These are phyloP conservation scores for Gnomoniopsis sp. DNA, from an alignment of 2,329 filamentous ascomycete genomes.

Conservation along the genomic window DNA sequence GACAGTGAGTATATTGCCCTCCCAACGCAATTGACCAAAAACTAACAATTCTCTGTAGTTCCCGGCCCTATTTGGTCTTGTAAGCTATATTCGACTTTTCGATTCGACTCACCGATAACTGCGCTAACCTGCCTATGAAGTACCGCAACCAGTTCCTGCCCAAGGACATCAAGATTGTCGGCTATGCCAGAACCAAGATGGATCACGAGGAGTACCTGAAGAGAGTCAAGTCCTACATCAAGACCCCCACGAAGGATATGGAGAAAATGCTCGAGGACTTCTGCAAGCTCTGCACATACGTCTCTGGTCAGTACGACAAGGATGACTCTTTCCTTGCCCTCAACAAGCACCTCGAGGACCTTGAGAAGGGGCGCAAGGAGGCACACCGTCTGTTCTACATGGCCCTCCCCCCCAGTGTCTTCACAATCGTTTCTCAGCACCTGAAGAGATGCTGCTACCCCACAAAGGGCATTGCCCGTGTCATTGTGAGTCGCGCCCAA, in stretches of 20 bases:
- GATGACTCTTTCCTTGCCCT: slow-evolving; percentile 90
- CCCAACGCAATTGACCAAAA: slow-evolving; percentile 12
- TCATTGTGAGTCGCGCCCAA: slow-evolving; percentile 66
- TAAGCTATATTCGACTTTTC: slow-evolving; percentile 51
- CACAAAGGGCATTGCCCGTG: slow-evolving; percentile 80
- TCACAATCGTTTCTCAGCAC: slow-evolving; percentile 96
- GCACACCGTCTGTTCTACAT: slow-evolving; percentile 98
- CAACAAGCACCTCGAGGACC: slow-evolving; percentile 77
- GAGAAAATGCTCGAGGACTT: slow-evolving; percentile 95
- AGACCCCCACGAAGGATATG: slow-evolving; percentile 95
- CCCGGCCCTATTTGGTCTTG: slow-evolving; percentile 93
- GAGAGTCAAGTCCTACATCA: slow-evolving; percentile 96
- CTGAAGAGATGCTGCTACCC: slow-evolving; percentile 98
- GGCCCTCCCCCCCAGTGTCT: slow-evolving; percentile 95
- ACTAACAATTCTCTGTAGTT: slow-evolving; percentile 58
- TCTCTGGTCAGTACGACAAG: slow-evolving; percentile 96
- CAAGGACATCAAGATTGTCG: slow-evolving; percentile 93
- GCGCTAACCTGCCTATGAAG: slow-evolving; percentile 44
- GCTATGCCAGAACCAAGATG: slow-evolving; percentile 99
- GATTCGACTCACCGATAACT: neutral
- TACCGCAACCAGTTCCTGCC: slow-evolving; percentile 98
- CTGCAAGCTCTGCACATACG: slow-evolving; percentile 81
- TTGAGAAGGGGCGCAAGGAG: slow-evolving; percentile 80
- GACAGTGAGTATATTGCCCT: slow-evolving; percentile 61
- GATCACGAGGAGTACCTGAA: slow-evolving; percentile 93